phyloP scores from a whole-genome alignment of 1,284 basidiomycete species.

The Cutaneotrichosporon arboriforme region DNA sequence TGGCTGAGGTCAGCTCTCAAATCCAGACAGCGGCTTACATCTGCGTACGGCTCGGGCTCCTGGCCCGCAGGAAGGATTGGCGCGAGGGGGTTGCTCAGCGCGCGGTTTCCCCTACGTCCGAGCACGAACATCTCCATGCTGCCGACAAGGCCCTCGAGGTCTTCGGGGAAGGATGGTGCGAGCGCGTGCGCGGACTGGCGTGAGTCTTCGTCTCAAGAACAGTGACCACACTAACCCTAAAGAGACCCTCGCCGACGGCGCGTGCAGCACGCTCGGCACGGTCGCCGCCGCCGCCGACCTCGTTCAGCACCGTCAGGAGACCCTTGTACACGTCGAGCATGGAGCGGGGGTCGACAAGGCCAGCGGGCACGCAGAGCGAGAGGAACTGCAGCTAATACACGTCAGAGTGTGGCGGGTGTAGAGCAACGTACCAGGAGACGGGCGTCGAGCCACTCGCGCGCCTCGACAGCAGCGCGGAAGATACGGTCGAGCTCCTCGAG shows the following conservation, averaged over 20 bases:
- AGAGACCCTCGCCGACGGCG: constrained; percentile 79
- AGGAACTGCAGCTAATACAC: constrained; percentile 92
- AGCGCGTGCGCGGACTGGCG: constrained; percentile 33
- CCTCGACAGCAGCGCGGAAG: constrained; percentile 78
- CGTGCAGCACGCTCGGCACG: constrained; percentile 77
- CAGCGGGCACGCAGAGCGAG: constrained; percentile 70
- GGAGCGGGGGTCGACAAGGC: constrained; percentile 67
- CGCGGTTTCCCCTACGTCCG: constrained; percentile 27
- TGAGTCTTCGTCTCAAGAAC: constrained; percentile 12
- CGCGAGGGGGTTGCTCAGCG: constrained; percentile 31
- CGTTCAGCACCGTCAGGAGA: constrained; percentile 77
- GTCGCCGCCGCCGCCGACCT: constrained; percentile 80
- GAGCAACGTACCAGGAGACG: constrained; percentile 68
- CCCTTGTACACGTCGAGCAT: constrained; percentile 71
- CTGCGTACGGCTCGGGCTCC: constrained; percentile 27
- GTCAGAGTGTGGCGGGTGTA: too few species aligned
- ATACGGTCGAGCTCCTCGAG: constrained; percentile 81
- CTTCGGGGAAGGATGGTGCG: constrained; percentile 27
- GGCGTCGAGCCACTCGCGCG: constrained; percentile 79
- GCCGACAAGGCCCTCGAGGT: constrained; percentile 32
- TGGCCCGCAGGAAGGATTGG: constrained; percentile 32
- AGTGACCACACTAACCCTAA: constrained; percentile 58
- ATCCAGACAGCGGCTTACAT: constrained; percentile 23
- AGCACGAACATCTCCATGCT: constrained; percentile 38
- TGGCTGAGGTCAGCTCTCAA: constrained; percentile 20